Percentiles rank a stretch among this genome's conserved stretches.
phyloP scores from a whole-genome alignment of 805 yeast species.

The Candida maris region DNA sequence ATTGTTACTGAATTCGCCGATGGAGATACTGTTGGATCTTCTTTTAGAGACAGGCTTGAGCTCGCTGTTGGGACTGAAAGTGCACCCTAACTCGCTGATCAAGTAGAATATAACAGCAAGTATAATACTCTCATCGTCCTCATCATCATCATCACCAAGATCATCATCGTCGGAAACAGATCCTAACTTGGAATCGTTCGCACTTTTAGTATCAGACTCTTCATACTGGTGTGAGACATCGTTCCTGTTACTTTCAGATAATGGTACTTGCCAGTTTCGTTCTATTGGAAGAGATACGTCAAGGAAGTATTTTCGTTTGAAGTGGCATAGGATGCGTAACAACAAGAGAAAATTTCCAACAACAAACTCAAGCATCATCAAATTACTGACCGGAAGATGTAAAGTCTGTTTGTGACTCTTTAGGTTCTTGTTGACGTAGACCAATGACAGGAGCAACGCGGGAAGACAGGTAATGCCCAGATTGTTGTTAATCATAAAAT shows the following conservation, averaged over 20 bases:
- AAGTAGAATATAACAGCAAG: conserved; percentile 28
- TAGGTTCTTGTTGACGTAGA: conserved; percentile 25
- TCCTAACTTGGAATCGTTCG: conserved; percentile 1
- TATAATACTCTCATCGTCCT: conserved; percentile 27
- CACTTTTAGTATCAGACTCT: conserved; percentile 4
- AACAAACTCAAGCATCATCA: conserved; percentile 34
- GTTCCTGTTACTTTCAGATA: conserved; percentile 1
- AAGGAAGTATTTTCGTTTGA: conserved; percentile 24
- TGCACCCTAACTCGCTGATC: conserved; percentile 26
- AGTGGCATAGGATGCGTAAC: conserved; percentile 39
- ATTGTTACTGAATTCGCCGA: conserved; percentile 28
- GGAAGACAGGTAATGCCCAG: conserved; percentile 52
- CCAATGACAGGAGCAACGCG: conserved; percentile 36
- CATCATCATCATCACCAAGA: conserved; percentile 16
- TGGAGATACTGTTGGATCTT: conserved; percentile 24
- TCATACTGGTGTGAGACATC: neutral
- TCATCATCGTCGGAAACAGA: conserved; percentile 10
- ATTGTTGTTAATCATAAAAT: conserved; percentile 43
- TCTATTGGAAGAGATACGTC: conserved; percentile 21
- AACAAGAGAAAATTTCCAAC: conserved; percentile 46
- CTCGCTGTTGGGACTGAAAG: conserved; percentile 4
- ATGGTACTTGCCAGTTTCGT: conserved; percentile 17
- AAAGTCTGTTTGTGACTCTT: conserved; percentile 29
- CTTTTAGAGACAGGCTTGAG: conserved; percentile 8
- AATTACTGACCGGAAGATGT: conserved; percentile 31